phyloP scores from a whole-genome alignment of 164 flowering plant species.

The Paratinospora sagittata region DNA sequence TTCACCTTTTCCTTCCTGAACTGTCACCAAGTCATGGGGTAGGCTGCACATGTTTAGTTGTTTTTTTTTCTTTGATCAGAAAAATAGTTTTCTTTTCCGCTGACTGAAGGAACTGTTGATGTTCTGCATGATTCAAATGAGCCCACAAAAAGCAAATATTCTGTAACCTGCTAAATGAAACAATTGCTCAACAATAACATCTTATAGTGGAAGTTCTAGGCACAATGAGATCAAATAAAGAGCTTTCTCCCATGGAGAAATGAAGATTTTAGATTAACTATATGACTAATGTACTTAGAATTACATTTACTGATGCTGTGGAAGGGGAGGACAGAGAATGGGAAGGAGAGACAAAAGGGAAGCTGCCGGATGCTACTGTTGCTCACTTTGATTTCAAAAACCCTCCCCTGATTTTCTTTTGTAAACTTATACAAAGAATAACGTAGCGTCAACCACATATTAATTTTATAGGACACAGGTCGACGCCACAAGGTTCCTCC shows the following conservation, averaged over 20 bases:
- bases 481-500: background rate
- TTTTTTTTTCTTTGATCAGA: no score
- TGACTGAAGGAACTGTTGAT: no score
- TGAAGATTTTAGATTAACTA: background rate
- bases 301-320: background rate
- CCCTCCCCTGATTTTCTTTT: background rate
- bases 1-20: no score
- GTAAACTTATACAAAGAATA: background rate
- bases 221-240: background rate
- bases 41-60: no score
- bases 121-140: no score
- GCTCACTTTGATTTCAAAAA: conserved; percentile 1
- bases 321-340: background rate
- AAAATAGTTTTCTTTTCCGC: no score
- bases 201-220: background rate
- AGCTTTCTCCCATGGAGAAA: background rate
- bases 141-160: no score
- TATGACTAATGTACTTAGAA: background rate
- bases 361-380: background rate
- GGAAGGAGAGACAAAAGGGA: background rate
- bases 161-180: no score
- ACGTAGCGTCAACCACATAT: background rate
- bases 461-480: conserved; percentile 1
- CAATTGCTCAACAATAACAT: no score
- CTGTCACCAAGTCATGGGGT: no score